These are phyloP conservation scores for Colletotrichum godetiae DNA, from an alignment of 2,329 filamentous ascomycete species.

Conservation along the genomic window DNA sequence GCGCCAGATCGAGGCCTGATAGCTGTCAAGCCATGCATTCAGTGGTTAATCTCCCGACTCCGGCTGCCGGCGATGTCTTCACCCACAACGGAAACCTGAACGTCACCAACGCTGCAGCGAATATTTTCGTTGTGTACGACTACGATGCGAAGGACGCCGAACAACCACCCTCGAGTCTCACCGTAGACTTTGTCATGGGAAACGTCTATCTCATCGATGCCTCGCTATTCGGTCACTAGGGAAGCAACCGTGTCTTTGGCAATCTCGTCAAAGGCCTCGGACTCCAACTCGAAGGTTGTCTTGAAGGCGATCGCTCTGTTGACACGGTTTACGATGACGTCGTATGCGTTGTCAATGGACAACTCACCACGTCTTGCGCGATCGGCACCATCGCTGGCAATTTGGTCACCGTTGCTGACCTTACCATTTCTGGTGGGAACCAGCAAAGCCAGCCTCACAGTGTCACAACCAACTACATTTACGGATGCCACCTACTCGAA, in stretches of 20 bases:
- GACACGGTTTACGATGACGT: slow-evolving; percentile 24
- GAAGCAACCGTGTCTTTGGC: not conserved
- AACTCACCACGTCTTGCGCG: not conserved
- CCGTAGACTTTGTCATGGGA: slow-evolving; percentile 15
- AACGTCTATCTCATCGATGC: slow-evolving; percentile 26
- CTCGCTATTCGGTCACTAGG: not conserved
- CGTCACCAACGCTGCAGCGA: slow-evolving; percentile 16
- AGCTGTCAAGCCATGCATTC: not conserved
- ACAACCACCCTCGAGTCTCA: not conserved
- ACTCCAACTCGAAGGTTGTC: slow-evolving; percentile 1
- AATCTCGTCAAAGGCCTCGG: slow-evolving; percentile 24
- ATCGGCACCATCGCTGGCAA: slow-evolving; percentile 20
- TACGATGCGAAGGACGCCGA: not conserved
- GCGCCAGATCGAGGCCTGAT: not conserved
- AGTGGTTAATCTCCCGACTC: not conserved
- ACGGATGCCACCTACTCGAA: not conserved
- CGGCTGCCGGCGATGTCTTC: slow-evolving; percentile 17
- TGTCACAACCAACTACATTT: not conserved
- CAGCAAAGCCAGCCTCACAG: not conserved
- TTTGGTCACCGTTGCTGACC: slow-evolving; percentile 2
- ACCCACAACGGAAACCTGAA: not conserved
- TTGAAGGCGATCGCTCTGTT: not conserved
- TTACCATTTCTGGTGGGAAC: not conserved
- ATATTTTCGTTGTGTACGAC: slow-evolving; percentile 20
- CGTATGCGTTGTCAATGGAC: slow-evolving; percentile 10